phyloP scores from a whole-genome alignment of 768 basidiomycete species.

The Suillus tomentosus region DNA sequence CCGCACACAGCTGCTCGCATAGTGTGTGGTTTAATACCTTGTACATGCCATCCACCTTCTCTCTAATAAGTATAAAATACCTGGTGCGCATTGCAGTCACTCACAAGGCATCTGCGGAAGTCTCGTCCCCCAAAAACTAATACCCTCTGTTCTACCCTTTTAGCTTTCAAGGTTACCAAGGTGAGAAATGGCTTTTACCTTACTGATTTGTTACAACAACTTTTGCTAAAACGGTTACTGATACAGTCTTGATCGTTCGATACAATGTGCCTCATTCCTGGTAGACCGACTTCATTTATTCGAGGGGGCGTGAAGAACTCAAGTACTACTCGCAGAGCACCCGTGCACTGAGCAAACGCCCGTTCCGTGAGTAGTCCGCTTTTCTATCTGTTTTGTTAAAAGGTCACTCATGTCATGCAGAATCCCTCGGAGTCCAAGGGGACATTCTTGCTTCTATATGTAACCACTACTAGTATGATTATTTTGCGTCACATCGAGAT shows the following conservation, averaged over 20 bases:
- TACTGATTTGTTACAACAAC: neutral
- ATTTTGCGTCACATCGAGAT: too few relatives aligned
- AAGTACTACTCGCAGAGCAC: neutral
- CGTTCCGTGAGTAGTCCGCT: too few relatives aligned
- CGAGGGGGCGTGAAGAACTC: neutral
- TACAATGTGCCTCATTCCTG: neutral
- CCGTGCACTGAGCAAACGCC: neutral
- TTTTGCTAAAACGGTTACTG: neutral
- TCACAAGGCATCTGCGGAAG: neutral
- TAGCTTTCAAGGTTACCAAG: neutral
- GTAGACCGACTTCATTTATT: constrained; percentile 2
- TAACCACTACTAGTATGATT: neutral
- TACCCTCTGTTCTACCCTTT: neutral
- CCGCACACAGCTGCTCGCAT: neutral
- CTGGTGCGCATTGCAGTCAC: neutral
- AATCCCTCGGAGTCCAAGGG: neutral
- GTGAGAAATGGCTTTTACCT: neutral
- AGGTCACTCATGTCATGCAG: constrained; percentile 3
- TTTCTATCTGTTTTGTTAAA: neutral
- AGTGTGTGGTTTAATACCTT: neutral
- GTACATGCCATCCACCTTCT: neutral
- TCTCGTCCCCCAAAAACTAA: neutral
- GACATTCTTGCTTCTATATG: neutral
- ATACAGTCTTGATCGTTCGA: too few relatives aligned
- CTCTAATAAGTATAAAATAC: neutral